Evolutionary conservation across 495 filamentous ascomycete species (phyloP), one percentile per base, ranked within the genome.

Genomic region (Aspergillus ellipticus): DNA sequence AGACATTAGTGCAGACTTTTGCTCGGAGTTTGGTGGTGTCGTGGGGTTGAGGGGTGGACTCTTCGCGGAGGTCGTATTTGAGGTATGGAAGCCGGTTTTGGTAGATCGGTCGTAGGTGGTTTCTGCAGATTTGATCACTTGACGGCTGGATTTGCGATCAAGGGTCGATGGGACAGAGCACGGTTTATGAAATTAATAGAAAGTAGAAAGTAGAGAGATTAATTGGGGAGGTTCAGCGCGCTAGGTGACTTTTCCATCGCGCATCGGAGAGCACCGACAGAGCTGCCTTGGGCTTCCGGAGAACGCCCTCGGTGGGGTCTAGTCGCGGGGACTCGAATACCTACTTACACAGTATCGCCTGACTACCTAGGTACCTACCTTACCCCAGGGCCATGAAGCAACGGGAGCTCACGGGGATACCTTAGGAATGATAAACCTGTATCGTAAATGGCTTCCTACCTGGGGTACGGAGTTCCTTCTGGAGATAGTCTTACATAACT

Each of bases 1-100:
- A 79, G 72, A 82, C 79, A 75, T 89, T 79, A 71, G 78, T 82
- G 69, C 81, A 83, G 51, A 83, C 11, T 9, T 82, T 61, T 71
- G 6, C 19, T 33, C 6, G 61, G 54, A 17, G 70, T 51, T 39
- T 39, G 43, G n/a, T 63, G 67, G 59, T 53, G 57, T 58, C 48
- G 16, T 24, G 26, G 49, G 37, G 62, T 53, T 64, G 48, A 49
- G 55, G 56, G 55, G n/a, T n/a, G n/a, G n/a, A n/a, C n/a, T 49
- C 50, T 49, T 7, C 26, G 43, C 60, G 61, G 54, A 47, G 17
- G 54, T 43, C n/a, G 59, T 58, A 56, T 53, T 61, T n/a, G 50
- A 49, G 53, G 50, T n/a, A 26, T 55, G 52, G 42, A 52, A 76
- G 64, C 45, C 75, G 72, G 49, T 71, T 70, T 29, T 72, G 68